Base-by-base conservation (phyloP, 2,329 filamentous ascomycete species). In the Exophiala dermatitidis region DNA sequence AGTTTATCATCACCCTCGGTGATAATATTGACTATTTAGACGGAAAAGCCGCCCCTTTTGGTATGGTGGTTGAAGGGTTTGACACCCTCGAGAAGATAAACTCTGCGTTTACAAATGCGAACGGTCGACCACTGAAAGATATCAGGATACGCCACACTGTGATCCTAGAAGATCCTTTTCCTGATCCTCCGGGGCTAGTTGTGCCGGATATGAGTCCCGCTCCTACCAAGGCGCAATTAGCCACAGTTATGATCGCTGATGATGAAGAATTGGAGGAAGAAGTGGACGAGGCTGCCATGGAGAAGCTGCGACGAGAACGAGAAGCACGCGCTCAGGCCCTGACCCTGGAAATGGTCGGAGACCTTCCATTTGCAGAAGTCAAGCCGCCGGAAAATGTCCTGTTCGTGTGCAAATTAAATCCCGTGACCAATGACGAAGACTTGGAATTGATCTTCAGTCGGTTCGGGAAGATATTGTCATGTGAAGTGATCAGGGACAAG, bases 361-460 rank as follows among this genome's bases (percentile, higher is more conserved):
- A 98, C 68, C 75, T 98, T 54, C 93, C 93, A 3, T 98, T 96
- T 69, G 93, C 93, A 54, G 93, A 98, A 71, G 90, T 98, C 63
- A 94, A 91, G 64, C 93, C 93, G 3, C 93, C 93, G 0, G 93
- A 98, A 72, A 97, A 98, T 69, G 84, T 98, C 9, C 77, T 98
- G 1, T 98, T 98, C 67, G 90, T 98, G 41, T 98, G 93, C 84
- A 98, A 98, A 69, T 77, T 98, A 41, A 98, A 98, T 64, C 93
- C 93, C 0, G 90, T 98, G 44, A 98, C 93, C 6, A 86, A 88
- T 66, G 91, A 96, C 65, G 86, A 95, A 65, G 93, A 98, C 67
- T 76, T 98, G 44, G 86, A 96, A 68, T 79, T 97, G 60, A 97
- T 98, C 59, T 98, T 98, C 71, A 91, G 88, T 52, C 90, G 93